phyloP scores from a whole-genome alignment of 179 eudicot species.

The Silene vulgaris region DNA sequence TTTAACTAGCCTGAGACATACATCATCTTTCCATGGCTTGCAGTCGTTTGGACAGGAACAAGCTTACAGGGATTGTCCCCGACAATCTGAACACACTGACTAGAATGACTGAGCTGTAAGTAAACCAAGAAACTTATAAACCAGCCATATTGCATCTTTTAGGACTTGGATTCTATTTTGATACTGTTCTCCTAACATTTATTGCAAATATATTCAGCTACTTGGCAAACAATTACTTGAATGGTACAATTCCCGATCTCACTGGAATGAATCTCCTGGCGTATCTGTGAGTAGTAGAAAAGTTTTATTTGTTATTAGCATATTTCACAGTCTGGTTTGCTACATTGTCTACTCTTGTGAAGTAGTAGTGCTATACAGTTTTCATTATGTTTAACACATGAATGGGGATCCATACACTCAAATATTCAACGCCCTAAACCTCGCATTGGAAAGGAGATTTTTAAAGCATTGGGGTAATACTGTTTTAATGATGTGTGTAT shows the following conservation, averaged over 20 bases:
- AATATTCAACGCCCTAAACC: neutral
- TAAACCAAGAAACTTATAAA: neutral
- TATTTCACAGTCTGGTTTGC: neutral
- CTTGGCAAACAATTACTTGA: constrained; percentile 39
- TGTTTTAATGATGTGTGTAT: neutral
- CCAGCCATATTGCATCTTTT: neutral
- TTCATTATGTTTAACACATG: neutral
- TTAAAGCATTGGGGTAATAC: neutral
- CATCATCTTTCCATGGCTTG: constrained; percentile 14
- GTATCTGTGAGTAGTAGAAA: constrained; percentile 36
- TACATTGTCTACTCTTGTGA: neutral
- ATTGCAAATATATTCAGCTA: constrained; percentile 27
- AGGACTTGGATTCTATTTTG: neutral
- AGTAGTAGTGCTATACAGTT: neutral
- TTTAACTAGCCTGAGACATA: neutral
- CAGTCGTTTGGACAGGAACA: constrained; percentile 57
- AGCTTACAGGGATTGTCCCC: constrained; percentile 42
- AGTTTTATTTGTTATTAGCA: neutral
- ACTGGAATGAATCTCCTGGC: constrained; percentile 36
- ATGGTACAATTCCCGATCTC: constrained; percentile 34
- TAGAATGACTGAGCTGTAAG: constrained; percentile 44
- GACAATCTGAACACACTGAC: constrained; percentile 33
- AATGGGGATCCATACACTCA: neutral
- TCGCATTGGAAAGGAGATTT: neutral
- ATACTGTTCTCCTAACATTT: neutral